Evolutionary conservation across 371 early-diverging fungal genomes (phyloP).

Genomic region (Dichotomocladium elegans): DNA sequence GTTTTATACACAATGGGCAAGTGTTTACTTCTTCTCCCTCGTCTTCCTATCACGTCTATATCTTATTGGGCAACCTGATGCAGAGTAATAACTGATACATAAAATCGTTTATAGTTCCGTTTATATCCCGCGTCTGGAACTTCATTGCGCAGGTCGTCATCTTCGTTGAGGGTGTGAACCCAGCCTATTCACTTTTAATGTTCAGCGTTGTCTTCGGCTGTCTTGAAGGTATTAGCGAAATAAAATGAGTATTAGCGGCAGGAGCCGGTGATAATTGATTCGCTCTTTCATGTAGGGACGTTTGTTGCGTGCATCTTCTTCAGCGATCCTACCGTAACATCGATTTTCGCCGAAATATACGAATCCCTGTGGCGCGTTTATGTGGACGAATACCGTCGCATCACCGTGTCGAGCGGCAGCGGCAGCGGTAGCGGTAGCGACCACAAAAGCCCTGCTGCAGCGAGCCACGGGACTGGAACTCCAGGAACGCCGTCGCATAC

Average conservation of each 20-base stretch:
- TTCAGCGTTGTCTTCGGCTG: background rate
- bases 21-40: background rate
- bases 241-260: background rate
- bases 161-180: background rate
- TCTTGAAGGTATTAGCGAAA: background rate
- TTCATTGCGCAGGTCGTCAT: background rate
- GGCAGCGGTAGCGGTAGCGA: background rate
- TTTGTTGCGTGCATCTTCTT: background rate
- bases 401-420: background rate
- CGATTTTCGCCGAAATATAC: background rate
- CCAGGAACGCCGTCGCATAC: too few species aligned
- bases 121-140: background rate
- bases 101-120: background rate
- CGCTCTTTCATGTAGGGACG: background rate
- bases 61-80: background rate
- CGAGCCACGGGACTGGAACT: too few species aligned
- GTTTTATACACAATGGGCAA: background rate
- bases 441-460: background rate
- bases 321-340: background rate
- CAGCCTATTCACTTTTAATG: background rate
- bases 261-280: background rate
- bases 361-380: background rate
- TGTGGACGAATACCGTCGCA: background rate
- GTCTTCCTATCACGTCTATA: too few species aligned
- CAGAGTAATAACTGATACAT: background rate